These are phyloP conservation scores for Spergularia azorica DNA, from an alignment of 179 eudicot genomes.

Conservation along the genomic window DNA sequence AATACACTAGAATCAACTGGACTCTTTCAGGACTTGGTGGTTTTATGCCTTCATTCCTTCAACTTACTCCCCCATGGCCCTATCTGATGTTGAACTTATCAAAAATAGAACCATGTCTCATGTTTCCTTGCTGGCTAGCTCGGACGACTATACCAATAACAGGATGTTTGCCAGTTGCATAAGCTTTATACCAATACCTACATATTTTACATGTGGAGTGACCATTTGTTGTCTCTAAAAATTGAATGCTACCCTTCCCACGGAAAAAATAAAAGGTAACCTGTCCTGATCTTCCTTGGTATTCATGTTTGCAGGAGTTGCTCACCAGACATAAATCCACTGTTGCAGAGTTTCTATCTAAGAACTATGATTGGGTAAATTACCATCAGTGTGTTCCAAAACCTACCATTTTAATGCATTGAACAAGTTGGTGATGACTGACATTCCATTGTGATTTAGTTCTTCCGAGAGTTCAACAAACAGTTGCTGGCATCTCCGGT, in stretches of 20 bases:
- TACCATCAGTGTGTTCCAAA: not conserved
- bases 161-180: too few relatives aligned
- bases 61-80: too few relatives aligned
- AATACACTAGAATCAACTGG: too few relatives aligned
- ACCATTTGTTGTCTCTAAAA: not conserved
- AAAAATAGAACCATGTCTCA: too few relatives aligned
- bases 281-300: not conserved
- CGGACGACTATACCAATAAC: too few relatives aligned
- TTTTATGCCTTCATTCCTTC: too few relatives aligned
- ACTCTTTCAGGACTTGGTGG: not conserved
- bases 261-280: not conserved
- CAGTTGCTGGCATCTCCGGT: conserved; percentile 66
- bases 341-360: conserved; percentile 64
- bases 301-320: conserved; percentile 50
- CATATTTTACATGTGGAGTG: not conserved
- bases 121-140: too few relatives aligned
- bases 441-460: conserved; percentile 37
- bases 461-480: conserved; percentile 68
- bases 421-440: not conserved
- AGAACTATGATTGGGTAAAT: conserved; percentile 63
- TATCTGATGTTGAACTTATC: too few relatives aligned
- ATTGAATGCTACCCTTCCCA: not conserved
- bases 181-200: too few relatives aligned
- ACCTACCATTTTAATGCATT: not conserved
- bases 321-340: conserved; percentile 84